These are phyloP conservation scores for Helenozyma baotianmanensis DNA, from an alignment of 805 yeast genomes.

Conservation along the genomic window DNA sequence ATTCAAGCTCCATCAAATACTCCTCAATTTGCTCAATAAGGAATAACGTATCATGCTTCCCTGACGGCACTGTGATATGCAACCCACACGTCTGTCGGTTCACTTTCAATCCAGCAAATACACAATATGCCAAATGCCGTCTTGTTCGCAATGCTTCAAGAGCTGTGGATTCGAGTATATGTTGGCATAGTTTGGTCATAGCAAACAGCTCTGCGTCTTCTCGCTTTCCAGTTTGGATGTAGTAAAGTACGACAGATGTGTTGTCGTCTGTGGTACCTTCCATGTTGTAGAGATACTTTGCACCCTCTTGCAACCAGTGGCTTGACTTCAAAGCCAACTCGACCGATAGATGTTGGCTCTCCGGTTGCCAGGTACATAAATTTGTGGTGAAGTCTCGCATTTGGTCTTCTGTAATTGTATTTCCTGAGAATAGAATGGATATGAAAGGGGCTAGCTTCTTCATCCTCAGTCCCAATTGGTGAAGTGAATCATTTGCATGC, in stretches of 20 bases:
- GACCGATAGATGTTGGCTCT: conserved; percentile 17
- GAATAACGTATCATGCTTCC: conserved; percentile 34
- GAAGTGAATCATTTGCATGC: conserved; percentile 33
- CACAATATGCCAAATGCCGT: conserved; percentile 59
- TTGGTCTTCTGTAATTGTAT: conserved; percentile 24
- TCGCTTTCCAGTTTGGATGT: conserved; percentile 54
- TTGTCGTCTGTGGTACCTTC: conserved; percentile 14
- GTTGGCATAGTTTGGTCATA: conserved; percentile 44
- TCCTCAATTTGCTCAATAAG: conserved; percentile 46
- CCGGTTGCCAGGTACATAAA: not conserved
- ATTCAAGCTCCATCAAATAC: conserved; percentile 41
- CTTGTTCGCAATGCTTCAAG: conserved; percentile 48
- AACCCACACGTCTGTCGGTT: conserved; percentile 53
- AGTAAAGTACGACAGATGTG: conserved; percentile 46
- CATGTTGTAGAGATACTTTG: conserved; percentile 20
- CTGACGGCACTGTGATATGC: conserved; percentile 55
- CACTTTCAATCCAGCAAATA: conserved; percentile 52
- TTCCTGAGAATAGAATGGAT: conserved; percentile 51
- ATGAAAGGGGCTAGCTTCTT: conserved; percentile 25
- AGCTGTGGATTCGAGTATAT: conserved; percentile 41
- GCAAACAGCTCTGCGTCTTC: conserved; percentile 28
- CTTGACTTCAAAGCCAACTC: too few species aligned
- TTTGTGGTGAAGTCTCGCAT: too few species aligned
- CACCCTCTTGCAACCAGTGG: conserved; percentile 9
- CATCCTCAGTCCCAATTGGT: conserved; percentile 23